Percentiles rank a stretch among this genome's conserved stretches.
phyloP scores from a whole-genome alignment of 1,284 basidiomycete genomes.

The Ustilago sp. region DNA sequence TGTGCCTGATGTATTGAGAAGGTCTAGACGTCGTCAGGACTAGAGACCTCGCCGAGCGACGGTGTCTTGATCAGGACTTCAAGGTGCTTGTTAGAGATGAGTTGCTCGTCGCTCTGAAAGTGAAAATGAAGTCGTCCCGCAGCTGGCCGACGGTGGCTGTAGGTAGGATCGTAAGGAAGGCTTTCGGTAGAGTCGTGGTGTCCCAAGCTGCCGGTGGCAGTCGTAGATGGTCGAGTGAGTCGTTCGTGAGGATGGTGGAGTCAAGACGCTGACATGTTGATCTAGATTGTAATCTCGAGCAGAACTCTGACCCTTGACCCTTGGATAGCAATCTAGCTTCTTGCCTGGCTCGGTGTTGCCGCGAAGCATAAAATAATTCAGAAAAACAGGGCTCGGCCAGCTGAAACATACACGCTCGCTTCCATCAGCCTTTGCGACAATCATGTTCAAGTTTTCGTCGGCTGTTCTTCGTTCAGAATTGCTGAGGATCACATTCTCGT shows the following conservation, averaged over 20 bases:
- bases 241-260: conserved; percentile 7
- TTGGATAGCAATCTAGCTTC: not conserved
- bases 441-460: not conserved
- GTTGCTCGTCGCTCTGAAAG: no score
- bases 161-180: no score
- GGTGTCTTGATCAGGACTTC: not conserved
- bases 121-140: not conserved
- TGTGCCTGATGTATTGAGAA: not conserved
- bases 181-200: conserved; percentile 12
- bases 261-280: not conserved
- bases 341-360: not conserved
- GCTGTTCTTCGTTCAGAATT: not conserved
- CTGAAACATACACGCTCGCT: conserved; percentile 20
- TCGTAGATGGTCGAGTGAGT: not conserved
- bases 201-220: conserved; percentile 15
- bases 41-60: not conserved
- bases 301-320: not conserved
- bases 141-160: not conserved
- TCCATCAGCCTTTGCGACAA: conserved; percentile 9
- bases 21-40: not conserved
- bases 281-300: not conserved
- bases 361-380: conserved; percentile 1
- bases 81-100: no score
- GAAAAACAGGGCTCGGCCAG: conserved; percentile 8
- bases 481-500: not conserved